Conservation (phyloP, 23 red algal genomes). For the Porphyridium purpureum region DNA sequence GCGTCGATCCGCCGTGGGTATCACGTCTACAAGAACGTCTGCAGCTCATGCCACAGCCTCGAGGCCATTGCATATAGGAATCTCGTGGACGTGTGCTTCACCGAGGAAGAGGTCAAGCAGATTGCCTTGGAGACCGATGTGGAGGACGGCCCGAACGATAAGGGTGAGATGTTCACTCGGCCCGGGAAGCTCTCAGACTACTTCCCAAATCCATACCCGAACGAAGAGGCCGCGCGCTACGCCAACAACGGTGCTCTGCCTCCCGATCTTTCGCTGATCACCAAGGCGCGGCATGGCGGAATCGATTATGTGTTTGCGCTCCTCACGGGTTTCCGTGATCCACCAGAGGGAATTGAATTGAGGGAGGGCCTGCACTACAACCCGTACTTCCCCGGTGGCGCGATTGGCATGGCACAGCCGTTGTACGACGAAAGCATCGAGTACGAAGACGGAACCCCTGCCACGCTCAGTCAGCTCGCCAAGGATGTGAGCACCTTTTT, state of each 20-base stretch:
- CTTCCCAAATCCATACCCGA: constrained; percentile 91
- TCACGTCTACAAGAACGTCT: constrained; percentile 91
- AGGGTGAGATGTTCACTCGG: constrained; percentile 86
- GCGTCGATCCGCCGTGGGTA: constrained; percentile 87
- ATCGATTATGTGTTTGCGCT: constrained; percentile 92
- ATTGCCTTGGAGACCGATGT: constrained; percentile 93
- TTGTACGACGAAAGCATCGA: constrained; percentile 91
- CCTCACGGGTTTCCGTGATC: constrained; percentile 91
- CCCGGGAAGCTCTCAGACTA: constrained; percentile 76
- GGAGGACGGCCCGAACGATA: constrained; percentile 95
- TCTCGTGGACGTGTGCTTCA: constrained; percentile 85
- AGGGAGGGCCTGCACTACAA: constrained; percentile 94
- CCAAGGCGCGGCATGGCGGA: constrained; percentile 84
- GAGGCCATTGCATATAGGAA: constrained; percentile 86
- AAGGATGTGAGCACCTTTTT: constrained; percentile 95
- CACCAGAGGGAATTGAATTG: constrained; percentile 64
- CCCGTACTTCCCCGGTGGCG: constrained; percentile 84
- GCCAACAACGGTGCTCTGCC: constrained; percentile 97
- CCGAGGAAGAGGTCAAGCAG: constrained; percentile 84
- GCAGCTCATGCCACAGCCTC: constrained; percentile 90
- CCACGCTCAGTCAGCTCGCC: constrained; percentile 94
- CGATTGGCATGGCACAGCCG: constrained; percentile 91
- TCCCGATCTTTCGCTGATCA: constrained; percentile 86
- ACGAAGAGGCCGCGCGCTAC: constrained; percentile 96
- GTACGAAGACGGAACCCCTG: constrained; percentile 96